phyloP scores from a whole-genome alignment of 495 filamentous ascomycete genomes.

The Penicillium mononematosum region DNA sequence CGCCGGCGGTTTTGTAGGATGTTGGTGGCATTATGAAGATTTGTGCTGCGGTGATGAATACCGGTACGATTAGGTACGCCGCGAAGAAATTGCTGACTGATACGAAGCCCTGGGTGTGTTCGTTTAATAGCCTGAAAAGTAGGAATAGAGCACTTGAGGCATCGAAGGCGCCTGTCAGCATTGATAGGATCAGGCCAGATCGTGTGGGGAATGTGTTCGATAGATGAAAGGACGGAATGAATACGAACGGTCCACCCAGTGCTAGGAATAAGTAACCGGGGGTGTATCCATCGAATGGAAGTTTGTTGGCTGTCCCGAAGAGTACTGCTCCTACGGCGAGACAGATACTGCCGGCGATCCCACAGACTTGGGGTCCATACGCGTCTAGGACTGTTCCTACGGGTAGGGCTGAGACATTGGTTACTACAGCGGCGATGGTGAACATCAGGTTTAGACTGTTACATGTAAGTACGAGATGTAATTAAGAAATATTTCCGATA shows the following conservation, averaged over 20 bases:
- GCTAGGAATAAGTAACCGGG: constrained; percentile 79
- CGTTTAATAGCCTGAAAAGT: constrained; percentile 74
- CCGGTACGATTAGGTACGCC: constrained; percentile 70
- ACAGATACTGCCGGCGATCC: constrained; percentile 67
- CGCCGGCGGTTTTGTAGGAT: constrained; percentile 87
- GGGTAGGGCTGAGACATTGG: constrained; percentile 66
- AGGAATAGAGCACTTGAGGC: constrained; percentile 86
- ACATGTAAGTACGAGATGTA: constrained; percentile 11
- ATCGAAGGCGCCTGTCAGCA: constrained; percentile 88
- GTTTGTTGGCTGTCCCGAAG: constrained; percentile 64
- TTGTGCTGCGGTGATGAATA: constrained; percentile 66
- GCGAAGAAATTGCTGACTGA: constrained; percentile 72
- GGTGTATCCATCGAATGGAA: constrained; percentile 71
- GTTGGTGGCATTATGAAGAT: constrained; percentile 71
- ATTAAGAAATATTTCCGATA: background rate
- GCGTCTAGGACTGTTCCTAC: constrained; percentile 80
- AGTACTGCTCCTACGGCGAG: constrained; percentile 66
- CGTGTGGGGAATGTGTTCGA: constrained; percentile 86
- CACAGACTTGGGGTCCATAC: constrained; percentile 75
- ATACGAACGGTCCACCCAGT: constrained; percentile 84
- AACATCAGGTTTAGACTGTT: constrained; percentile 82
- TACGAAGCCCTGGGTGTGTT: constrained; percentile 58
- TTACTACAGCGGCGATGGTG: constrained; percentile 64
- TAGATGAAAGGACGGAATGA: constrained; percentile 90
- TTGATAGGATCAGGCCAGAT: constrained; percentile 80